phyloP scores from a whole-genome alignment of 2,329 filamentous ascomycete genomes.

The Sclerotinia minor region DNA sequence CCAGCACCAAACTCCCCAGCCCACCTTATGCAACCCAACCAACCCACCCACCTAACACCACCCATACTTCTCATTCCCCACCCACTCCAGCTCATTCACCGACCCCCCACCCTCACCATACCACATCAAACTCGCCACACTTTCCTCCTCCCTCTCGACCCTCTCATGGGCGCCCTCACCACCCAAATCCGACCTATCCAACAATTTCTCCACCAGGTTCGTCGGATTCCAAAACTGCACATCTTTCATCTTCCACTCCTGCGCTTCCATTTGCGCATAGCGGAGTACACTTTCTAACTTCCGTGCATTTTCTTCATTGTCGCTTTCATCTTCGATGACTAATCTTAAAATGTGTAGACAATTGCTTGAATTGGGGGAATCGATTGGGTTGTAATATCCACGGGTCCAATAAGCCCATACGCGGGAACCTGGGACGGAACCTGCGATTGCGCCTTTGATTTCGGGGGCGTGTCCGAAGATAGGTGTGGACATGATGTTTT shows the following conservation, averaged over 20 bases:
- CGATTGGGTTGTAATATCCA: conserved; percentile 59
- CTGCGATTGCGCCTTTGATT: conserved; percentile 68
- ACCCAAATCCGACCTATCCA: conserved; percentile 52
- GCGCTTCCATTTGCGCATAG: conserved; percentile 69
- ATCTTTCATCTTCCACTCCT: conserved; percentile 66
- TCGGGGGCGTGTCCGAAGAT: conserved; percentile 57
- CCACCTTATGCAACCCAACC: too few species aligned
- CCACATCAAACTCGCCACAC: conserved; percentile 72
- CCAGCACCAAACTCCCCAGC: not conserved
- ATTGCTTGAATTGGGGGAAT: conserved; percentile 53
- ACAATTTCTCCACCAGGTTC: conserved; percentile 50
- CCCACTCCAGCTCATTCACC: conserved; percentile 63
- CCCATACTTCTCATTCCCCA: conserved; percentile 74
- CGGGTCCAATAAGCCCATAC: conserved; percentile 75
- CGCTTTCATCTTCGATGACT: conserved; percentile 58
- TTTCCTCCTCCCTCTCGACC: conserved; percentile 61
- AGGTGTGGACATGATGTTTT: conserved; percentile 71
- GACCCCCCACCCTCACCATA: conserved; percentile 55
- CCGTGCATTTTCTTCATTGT: conserved; percentile 49
- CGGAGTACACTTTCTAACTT: conserved; percentile 63
- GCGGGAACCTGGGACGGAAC: conserved; percentile 49
- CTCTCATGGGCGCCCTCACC: conserved; percentile 43
- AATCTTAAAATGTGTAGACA: conserved; percentile 69
- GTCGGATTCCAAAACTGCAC: conserved; percentile 85
- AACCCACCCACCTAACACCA: conserved; percentile 59